Evolutionary conservation across 768 basidiomycete species (phyloP), one percentile per base, ranked within the genome.

Genomic region (Collybia sordida): DNA sequence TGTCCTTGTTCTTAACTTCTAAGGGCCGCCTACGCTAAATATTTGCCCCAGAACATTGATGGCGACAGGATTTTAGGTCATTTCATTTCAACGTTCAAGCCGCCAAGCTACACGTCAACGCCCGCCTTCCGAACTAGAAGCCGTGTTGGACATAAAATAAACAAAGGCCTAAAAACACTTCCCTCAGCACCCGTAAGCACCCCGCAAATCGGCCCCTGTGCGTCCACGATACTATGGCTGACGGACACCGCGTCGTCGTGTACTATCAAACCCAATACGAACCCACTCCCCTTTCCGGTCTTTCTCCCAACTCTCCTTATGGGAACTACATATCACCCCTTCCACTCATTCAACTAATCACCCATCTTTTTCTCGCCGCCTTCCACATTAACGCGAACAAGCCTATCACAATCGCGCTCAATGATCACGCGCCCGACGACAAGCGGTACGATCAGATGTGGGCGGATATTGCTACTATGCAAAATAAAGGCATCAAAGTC

Each of bases 251-350:
- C 28, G 54, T 60, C 3, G 51, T 56, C n/a, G 46, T 58, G 28
- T 64, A 64, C 54, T 60, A 64, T 47, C 63, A 64, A 52, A 62
- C 63, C 17, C 61, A 62, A 25, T 60, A 62, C 53, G 46, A 55
- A 14, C 39, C 17, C n/a, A 50, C 38, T 31, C 9, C 42, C 46
- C 36, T 49, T 1, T 8, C 57, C n/a, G 31, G 31, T 31, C 31
- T 31, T 31, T 31, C 31, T 14, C 31, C 31, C 31, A 31, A 31
- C 31, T 31, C 31, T 31, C 31, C 31, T 31, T 31, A 45, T 36
- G 59, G 59, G 1, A 45, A 48, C 24, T 64, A 54, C 42, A 53
- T 62, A 14, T 62, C 63, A 7, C 57, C 57, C n/a, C 54, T 62
- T 23, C 63, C 60, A 8, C 47, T 64, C 45, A 38, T 64, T 15